Conservation (phyloP, 176 grass and related monocot genomes). For the Areca catechu region DNA sequence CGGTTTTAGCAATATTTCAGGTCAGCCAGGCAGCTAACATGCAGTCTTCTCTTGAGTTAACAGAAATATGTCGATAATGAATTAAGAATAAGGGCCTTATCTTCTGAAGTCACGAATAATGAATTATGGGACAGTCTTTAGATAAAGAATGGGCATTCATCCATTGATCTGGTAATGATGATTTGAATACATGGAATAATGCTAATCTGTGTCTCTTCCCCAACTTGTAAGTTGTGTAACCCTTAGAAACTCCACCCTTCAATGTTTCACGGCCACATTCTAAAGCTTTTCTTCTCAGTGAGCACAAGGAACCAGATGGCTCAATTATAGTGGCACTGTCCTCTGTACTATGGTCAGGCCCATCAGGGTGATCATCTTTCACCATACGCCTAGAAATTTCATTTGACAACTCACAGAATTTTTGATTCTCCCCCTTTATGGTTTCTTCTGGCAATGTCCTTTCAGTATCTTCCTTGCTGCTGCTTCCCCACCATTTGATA, state of each 20-base stretch:
- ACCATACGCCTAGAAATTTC: conserved; percentile 26
- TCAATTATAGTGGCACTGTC: conserved; percentile 20
- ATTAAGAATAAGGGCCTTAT: too few relatives aligned
- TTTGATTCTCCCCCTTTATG: conserved; percentile 28
- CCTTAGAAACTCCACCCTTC: conserved; percentile 19
- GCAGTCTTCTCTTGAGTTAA: too few relatives aligned
- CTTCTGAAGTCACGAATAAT: too few relatives aligned
- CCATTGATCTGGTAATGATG: conserved; percentile 51
- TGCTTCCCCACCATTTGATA: conserved; percentile 75
- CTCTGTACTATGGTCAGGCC: conserved; percentile 41
- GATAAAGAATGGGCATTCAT: conserved; percentile 27
- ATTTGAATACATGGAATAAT: conserved; percentile 58
- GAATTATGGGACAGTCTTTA: not conserved
- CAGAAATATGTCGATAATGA: too few relatives aligned
- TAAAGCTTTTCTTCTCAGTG: conserved; percentile 63
- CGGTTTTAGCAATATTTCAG: too few relatives aligned
- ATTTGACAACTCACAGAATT: conserved; percentile 25
- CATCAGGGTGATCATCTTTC: conserved; percentile 33
- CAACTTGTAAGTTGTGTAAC: conserved; percentile 27
- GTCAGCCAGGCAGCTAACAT: too few relatives aligned
- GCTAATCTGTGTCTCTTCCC: conserved; percentile 63
- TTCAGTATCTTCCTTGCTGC: not conserved
- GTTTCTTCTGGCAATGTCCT: conserved; percentile 7
- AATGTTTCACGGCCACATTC: conserved; percentile 48
- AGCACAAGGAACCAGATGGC: conserved; percentile 43